Percentiles rank a stretch among this genome's conserved stretches.
phyloP scores from a whole-genome alignment of 1,284 basidiomycete genomes.

The Rhodotorula sp. region DNA sequence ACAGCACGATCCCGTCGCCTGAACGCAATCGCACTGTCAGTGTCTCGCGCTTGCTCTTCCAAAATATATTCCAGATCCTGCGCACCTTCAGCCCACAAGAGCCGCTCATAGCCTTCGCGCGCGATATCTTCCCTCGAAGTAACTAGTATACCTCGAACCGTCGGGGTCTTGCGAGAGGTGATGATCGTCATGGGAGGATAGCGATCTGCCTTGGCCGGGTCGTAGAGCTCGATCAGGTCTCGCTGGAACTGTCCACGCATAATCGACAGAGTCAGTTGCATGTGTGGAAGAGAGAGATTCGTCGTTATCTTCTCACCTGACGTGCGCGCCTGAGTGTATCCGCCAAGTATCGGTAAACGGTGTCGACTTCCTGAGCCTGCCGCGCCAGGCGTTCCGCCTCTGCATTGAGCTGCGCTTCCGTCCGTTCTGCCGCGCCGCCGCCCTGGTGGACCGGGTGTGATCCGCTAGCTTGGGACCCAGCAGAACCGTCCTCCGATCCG shows the following conservation, averaged over 20 bases:
- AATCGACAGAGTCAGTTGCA: neutral
- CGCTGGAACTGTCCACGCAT: conserved; percentile 41
- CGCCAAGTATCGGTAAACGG: conserved; percentile 34
- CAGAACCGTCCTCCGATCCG: neutral
- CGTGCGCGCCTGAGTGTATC: conserved; percentile 10
- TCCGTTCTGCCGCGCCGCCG: neutral
- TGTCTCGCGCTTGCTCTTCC: neutral
- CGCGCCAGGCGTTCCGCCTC: conserved; percentile 3
- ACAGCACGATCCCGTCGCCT: conserved; percentile 48
- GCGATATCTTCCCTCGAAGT: conserved; percentile 28
- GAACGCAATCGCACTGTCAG: neutral
- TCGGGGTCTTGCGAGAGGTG: conserved; percentile 45
- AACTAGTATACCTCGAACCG: conserved; percentile 46
- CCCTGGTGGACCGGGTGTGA: neutral
- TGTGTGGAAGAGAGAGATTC: neutral
- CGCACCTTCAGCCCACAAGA: conserved; percentile 37
- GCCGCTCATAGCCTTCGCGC: conserved; percentile 23
- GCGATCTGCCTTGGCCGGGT: conserved; percentile 26
- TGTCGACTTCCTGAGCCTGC: conserved; percentile 18
- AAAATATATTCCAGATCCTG: neutral
- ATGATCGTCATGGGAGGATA: conserved; percentile 49
- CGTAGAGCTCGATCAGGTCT: conserved; percentile 43
- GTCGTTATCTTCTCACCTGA: neutral
- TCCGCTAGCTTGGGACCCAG: too few relatives aligned
- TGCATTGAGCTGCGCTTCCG: neutral